Evolutionary conservation across 257 asterid species (phyloP).

Genomic region (Plantago major): DNA sequence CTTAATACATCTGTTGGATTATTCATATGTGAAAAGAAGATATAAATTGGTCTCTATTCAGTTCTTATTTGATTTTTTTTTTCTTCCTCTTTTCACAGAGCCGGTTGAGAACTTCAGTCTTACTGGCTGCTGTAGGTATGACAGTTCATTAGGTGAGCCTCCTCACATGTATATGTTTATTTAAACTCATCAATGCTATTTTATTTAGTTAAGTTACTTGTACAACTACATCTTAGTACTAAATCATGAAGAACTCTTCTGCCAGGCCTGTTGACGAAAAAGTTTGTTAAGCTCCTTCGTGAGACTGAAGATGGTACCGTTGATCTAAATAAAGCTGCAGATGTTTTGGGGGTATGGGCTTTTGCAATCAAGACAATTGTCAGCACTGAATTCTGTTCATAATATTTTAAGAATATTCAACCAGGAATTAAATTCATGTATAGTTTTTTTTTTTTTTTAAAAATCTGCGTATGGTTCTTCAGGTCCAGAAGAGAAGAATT

Average conservation of each 20-base stretch:
- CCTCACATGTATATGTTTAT: conserved; percentile 1
- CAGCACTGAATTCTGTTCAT: conserved; percentile 6
- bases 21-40: no score
- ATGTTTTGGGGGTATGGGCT: conserved; percentile 45
- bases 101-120: conserved; percentile 33
- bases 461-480: conserved; percentile 4
- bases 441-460: neutral
- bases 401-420: neutral
- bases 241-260: conserved; percentile 2
- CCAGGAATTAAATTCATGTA: neutral
- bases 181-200: neutral
- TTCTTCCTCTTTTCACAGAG: conserved; percentile 35
- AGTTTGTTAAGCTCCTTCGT: conserved; percentile 52
- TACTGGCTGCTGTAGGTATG: conserved; percentile 51
- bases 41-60: conserved; percentile 12
- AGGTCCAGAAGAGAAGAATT: conserved; percentile 91
- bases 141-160: conserved; percentile 77
- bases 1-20: neutral
- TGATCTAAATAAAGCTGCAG: conserved; percentile 72
- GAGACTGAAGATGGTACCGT: conserved; percentile 60
- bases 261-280: conserved; percentile 76
- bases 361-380: neutral
- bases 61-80: neutral
- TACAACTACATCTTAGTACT: conserved; percentile 7
- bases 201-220: conserved; percentile 2